phyloP scores from a whole-genome alignment of 495 filamentous ascomycete genomes.

The Penicillium argentinense region DNA sequence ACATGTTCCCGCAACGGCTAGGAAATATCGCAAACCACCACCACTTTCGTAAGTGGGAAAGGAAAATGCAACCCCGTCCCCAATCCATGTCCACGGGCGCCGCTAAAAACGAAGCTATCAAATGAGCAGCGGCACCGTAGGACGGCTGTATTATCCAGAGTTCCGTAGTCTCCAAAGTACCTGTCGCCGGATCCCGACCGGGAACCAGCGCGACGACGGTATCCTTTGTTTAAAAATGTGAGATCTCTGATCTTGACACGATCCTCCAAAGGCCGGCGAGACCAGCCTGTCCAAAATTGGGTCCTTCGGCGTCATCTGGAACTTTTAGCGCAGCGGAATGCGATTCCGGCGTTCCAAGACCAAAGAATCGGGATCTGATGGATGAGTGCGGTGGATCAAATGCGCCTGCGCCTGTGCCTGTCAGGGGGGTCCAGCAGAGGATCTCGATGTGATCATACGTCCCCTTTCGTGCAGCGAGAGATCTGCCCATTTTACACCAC shows the following conservation, averaged over 20 bases:
- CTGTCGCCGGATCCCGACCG: constrained; percentile 7
- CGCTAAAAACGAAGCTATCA: constrained; percentile 11
- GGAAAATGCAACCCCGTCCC: too few relatives aligned
- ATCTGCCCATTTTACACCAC: too few relatives aligned
- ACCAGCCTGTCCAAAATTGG: background rate
- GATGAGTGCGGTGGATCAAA: constrained; percentile 1
- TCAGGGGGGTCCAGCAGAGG: constrained; percentile 4
- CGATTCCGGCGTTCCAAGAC: constrained; percentile 3
- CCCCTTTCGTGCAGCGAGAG: constrained; percentile 5
- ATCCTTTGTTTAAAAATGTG: constrained; percentile 10
- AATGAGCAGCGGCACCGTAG: background rate
- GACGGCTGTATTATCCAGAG: constrained; percentile 10
- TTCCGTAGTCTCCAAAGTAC: background rate
- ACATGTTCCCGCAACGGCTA: constrained; percentile 22
- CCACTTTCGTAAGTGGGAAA: too few relatives aligned
- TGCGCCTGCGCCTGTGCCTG: background rate
- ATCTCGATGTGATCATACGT: constrained; percentile 9
- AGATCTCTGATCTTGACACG: too few relatives aligned
- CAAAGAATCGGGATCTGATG: constrained; percentile 14
- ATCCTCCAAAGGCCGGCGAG: too few relatives aligned
- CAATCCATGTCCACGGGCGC: constrained; percentile 16
- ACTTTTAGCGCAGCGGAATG: constrained; percentile 5
- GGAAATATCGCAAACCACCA: too few relatives aligned
- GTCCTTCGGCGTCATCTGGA: background rate
- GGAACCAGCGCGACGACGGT: constrained; percentile 10